Evolutionary conservation across 345 rosid genomes (phyloP), one percentile per base, ranked within the genome.

Genomic region (Excoecaria cochinchinensis): DNA sequence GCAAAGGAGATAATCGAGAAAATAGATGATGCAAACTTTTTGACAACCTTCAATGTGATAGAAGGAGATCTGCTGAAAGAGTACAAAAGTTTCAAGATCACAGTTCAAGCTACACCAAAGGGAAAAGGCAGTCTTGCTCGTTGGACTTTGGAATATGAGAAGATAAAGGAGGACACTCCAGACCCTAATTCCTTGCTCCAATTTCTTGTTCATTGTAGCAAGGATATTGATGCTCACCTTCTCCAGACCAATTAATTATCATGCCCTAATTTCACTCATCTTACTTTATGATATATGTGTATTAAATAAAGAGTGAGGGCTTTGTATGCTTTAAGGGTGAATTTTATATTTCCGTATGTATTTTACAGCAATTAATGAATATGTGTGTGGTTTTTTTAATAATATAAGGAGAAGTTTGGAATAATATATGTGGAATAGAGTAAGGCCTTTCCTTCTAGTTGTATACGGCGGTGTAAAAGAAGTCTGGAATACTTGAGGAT

Each of bases 11-110:
- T 78, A 1, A 47, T 86, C 1, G 89, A 84, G 55, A 76, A 63
- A 16, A 78, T 86, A 58, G 88, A 85, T 25, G 60, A 70, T 15
- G 80, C 0, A 15, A 85, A 85, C n/a, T 62, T 71, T 19, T 85
- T 70, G 2, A 73, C 78, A 31, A 85, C 76, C 1, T 86, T 68
- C 72, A 80, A 60, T 69, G 75, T 82, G 69, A 79, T 81, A 3
- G 85, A 80, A 58, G 87, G 89, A 19, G 85, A 82, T 53, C 52
- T 86, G 14, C 21, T 79, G 80, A 82, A 82, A 36, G 81, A 80
- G 46, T 79, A 59, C 81, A 82, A 82, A 75, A 65, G 40, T 42
- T 84, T 77, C 74, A 59, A 5, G 3, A 0, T 72, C 14, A 63
- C 9, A 0, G 39, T 83, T 39, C 60, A 83, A 40, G 86, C 70